Percentiles rank a stretch among this genome's conserved stretches.
Evolutionary conservation across 2,329 filamentous ascomycete genomes (phyloP).

Genomic region (Elsinoe ampelina): DNA sequence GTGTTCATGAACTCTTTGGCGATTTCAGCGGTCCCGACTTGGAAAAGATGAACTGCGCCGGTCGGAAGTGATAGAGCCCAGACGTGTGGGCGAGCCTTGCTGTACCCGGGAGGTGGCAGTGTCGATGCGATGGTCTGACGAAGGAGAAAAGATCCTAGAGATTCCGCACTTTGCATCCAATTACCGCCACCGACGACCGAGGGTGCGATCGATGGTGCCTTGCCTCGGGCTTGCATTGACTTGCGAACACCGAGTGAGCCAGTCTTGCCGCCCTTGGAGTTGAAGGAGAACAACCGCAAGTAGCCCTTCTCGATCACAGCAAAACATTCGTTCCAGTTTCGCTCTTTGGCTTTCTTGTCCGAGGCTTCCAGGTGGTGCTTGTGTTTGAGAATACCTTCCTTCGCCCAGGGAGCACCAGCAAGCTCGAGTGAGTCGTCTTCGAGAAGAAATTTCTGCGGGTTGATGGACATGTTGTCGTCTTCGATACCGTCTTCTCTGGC

Average conservation of each 20-base stretch:
- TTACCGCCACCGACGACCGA: conserved; percentile 86
- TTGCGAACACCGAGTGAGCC: conserved; percentile 29
- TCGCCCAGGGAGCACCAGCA: conserved; percentile 92
- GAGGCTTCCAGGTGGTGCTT: conserved; percentile 89
- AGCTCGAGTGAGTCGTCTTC: conserved; percentile 91
- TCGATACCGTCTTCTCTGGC: conserved; percentile 67
- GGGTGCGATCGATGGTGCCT: conserved; percentile 37
- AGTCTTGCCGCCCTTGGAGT: conserved; percentile 52
- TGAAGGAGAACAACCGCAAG: conserved; percentile 90
- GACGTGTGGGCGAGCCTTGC: conserved; percentile 78
- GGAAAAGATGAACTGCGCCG: conserved; percentile 95
- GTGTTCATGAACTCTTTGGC: conserved; percentile 89
- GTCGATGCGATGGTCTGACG: conserved; percentile 86
- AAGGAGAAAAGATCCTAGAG: conserved; percentile 75
- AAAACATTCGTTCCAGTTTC: conserved; percentile 92
- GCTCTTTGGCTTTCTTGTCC: conserved; percentile 86
- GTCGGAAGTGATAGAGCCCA: conserved; percentile 89
- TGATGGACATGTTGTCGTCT: conserved; percentile 28
- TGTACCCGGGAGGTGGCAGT: conserved; percentile 85
- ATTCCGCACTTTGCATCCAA: conserved; percentile 95
- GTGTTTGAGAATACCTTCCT: conserved; percentile 91
- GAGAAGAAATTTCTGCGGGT: conserved; percentile 45
- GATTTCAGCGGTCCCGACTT: conserved; percentile 90
- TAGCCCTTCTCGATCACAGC: conserved; percentile 92
- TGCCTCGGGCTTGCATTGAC: conserved; percentile 17